A percentile compares a stretch with the other conserved stretches of the same genome.
phyloP scores from a whole-genome alignment of 441 rosid genomes.

The Melastoma candidum region DNA sequence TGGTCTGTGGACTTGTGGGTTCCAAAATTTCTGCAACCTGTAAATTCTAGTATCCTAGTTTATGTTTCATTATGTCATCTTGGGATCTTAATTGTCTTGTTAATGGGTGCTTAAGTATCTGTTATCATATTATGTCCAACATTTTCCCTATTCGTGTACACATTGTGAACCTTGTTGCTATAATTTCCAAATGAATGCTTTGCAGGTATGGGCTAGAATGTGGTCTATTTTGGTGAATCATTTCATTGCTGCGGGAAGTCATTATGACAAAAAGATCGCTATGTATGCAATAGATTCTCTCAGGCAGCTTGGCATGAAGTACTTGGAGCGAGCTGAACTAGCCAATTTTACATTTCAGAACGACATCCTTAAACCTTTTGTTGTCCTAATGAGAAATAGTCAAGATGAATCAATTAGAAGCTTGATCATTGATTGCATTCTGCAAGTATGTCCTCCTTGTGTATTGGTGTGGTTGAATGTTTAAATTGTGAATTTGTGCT shows the following conservation, averaged over 20 bases:
- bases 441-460: slow-evolving; percentile 53
- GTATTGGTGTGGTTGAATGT: no score
- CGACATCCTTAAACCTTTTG: slow-evolving; percentile 98
- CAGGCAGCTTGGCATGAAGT: slow-evolving; percentile 97
- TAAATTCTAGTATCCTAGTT: no score
- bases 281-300: slow-evolving; percentile 99
- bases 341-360: slow-evolving; percentile 96
- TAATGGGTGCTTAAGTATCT: no score
- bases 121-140: no score
- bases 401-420: slow-evolving; percentile 81
- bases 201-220: slow-evolving; percentile 99
- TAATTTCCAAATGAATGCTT: slow-evolving; percentile 16
- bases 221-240: slow-evolving; percentile 98
- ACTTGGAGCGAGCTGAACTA: slow-evolving; percentile 95
- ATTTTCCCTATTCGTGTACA: no score
- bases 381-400: slow-evolving; percentile 92
- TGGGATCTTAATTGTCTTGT: no score
- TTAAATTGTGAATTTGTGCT: no score
- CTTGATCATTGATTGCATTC: slow-evolving; percentile 95
- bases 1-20: no score
- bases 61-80: no score
- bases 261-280: slow-evolving; percentile 93
- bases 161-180: no score
- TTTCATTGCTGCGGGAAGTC: slow-evolving; percentile 98
- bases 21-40: no score